phyloP scores from a whole-genome alignment of 164 flowering plant genomes.

The Annona cherimola region DNA sequence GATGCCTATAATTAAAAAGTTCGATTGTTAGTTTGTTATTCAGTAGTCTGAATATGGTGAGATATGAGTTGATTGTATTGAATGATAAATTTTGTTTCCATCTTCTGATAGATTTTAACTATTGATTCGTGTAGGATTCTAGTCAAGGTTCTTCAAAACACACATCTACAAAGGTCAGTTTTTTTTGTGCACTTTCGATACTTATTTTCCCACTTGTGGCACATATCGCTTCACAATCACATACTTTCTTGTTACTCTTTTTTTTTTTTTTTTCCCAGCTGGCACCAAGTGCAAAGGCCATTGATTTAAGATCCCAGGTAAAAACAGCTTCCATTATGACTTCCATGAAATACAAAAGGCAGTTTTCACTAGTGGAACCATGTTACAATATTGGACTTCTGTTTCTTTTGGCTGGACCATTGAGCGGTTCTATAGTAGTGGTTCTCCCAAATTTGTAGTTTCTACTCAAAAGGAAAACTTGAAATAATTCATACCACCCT shows the following conservation, averaged over 20 bases:
- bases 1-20: too few relatives aligned
- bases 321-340: background rate
- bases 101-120: background rate
- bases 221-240: background rate
- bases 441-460: too few relatives aligned
- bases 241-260: background rate
- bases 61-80: background rate
- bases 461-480: too few relatives aligned
- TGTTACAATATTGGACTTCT: too few relatives aligned
- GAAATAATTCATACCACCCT: too few relatives aligned
- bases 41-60: background rate
- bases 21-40: background rate
- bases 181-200: background rate
- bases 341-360: too few relatives aligned
- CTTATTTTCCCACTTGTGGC: background rate
- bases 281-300: constrained; percentile 7
- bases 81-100: background rate
- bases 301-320: constrained; percentile 16
- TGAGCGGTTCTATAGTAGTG: too few relatives aligned
- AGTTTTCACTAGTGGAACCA: too few relatives aligned
- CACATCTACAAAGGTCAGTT: constrained; percentile 1
- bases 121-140: constrained; percentile 2
- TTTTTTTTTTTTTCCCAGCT: background rate
- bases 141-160: constrained; percentile 4
- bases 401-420: too few relatives aligned